Evolutionary conservation across 306 rosid species (phyloP), one percentile per base, ranked within the genome.

Genomic region (Senna siamea): DNA sequence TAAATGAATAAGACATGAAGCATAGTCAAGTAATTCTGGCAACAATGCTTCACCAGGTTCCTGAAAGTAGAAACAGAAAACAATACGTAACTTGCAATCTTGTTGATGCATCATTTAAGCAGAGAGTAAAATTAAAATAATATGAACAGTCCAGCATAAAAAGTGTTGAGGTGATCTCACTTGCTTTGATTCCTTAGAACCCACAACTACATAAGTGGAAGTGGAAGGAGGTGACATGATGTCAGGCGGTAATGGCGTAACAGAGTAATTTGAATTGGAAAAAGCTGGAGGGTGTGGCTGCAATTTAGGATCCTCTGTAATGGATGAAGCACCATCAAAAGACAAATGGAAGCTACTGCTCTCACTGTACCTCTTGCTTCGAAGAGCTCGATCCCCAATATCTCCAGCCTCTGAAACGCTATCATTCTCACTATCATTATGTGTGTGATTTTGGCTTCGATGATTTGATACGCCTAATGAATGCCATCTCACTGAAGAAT

Each of bases 401-500:
- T 94, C 99, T 28, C 99, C 99, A 4, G 90, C 97, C 81, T 94
- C 93, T 20, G 98, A 91, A 58, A 87, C 93, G 58, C 40, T 70
- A 30, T 82, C 97, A 14, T 66, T 58, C 37, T 82, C 91, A 22
- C 19, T 73, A 35, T 83, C 81, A 61, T 83, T 66, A n/a, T n/a
- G n/a, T n/a, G n/a, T n/a, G n/a, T n/a, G 84, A 35, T 68, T 5
- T 2, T 37, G 48, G 35, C 82, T 83, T 12, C 38, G 55, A 55
- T 64, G 76, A 44, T 82, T 81, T 20, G 89, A 74, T 8, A 85
- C 65, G 72, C 89, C 83, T 14, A 87, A 63, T 4, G 97, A 91
- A 52, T 74, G 80, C 74, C 78, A 85, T 58, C 91, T 82, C 4
- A 73, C 72, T 5, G 93, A 88, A 65, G 87, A 79, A 44, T 46